Evolutionary conservation across 805 yeast species (phyloP), one percentile per base, ranked within the genome.

Genomic region (Ogataea ramenticola): DNA sequence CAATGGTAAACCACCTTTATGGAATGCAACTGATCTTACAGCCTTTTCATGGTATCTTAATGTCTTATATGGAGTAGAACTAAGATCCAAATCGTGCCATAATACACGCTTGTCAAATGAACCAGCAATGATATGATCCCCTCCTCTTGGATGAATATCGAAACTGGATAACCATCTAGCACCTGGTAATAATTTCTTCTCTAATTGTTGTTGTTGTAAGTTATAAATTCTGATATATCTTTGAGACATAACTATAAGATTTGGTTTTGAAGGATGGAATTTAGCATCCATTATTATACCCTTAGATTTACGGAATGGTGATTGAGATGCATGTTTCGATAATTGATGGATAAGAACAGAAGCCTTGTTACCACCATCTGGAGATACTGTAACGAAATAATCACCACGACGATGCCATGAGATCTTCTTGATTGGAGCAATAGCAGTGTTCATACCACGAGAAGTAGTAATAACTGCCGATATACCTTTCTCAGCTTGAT

Each of bases 341-440:
- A 93, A 67, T 70, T 93, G 98, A 66, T 93, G 99, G 51, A 93
- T 88, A 48, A 93, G 72, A 35, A 93, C 96, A 7, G 98, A 82
- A 11, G 90, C 77, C 33, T 54, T 56, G 59, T 88, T 81, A 44
- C 86, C 87, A 42, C 88, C 84, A 42, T 87, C 93, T 42, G 98
- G 97, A n/a, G 96, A 81, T n/a, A 88, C 95, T 4, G 95, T 82
- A 50, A 91, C 96, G 55, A 93, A 86, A 62, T 93, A 93, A 68
- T 93, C 99, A 56, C 99, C 99, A 59, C 86, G 85, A 63, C 96
- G 76, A 65, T 93, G 99, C 99, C 99, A 93, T 52, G 96, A 77
- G 20, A 93, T 53, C 58, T 80, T 82, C 65, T 87, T 89, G 49
- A 91, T 78, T 0, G 86, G 75, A 49, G 80, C 75, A 16, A 68